Conservation (phyloP, 768 basidiomycete genomes). For the Rhodocollybia butyracea region DNA sequence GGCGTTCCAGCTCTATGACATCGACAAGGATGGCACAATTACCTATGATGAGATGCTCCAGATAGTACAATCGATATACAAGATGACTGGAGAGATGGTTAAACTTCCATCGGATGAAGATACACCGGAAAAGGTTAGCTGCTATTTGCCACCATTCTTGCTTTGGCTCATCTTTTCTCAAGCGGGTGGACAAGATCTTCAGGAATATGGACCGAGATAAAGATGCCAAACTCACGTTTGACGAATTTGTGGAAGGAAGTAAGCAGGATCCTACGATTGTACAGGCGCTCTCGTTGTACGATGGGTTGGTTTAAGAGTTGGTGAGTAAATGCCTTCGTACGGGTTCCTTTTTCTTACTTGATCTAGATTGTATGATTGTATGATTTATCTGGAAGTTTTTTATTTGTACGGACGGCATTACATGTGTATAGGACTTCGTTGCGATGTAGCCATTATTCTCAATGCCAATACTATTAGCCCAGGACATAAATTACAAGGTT, state of each 20-base stretch:
- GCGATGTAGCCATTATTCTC: conserved; percentile 27
- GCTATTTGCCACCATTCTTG: conserved; percentile 4
- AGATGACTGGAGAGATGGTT: conserved; percentile 99
- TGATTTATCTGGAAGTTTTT: background rate
- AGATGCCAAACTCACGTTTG: conserved; percentile 89
- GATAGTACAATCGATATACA: conserved; percentile 98
- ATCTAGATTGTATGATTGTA: too few species aligned
- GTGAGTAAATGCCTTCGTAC: background rate
- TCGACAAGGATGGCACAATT: conserved; percentile 96
- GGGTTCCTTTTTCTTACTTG: too few species aligned
- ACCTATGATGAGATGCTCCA: conserved; percentile 99
- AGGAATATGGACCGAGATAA: conserved; percentile 95
- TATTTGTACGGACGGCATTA: background rate
- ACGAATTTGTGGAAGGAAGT: conserved; percentile 97
- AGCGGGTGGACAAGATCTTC: conserved; percentile 99
- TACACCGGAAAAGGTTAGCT: conserved; percentile 93
- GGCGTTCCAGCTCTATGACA: conserved; percentile 99
- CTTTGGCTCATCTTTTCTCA: conserved; percentile 11
- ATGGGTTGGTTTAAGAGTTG: conserved; percentile 74
- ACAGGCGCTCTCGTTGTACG: conserved; percentile 94
- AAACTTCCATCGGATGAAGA: conserved; percentile 98
- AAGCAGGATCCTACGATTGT: conserved; percentile 99
- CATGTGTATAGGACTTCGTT: conserved; percentile 8
- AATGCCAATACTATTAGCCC: background rate
- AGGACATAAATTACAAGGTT: background rate